Evolutionary conservation across 1,139 yeast species (phyloP), one percentile per base, ranked within the genome.

Genomic region (Schwanniomyces etchellsii): DNA sequence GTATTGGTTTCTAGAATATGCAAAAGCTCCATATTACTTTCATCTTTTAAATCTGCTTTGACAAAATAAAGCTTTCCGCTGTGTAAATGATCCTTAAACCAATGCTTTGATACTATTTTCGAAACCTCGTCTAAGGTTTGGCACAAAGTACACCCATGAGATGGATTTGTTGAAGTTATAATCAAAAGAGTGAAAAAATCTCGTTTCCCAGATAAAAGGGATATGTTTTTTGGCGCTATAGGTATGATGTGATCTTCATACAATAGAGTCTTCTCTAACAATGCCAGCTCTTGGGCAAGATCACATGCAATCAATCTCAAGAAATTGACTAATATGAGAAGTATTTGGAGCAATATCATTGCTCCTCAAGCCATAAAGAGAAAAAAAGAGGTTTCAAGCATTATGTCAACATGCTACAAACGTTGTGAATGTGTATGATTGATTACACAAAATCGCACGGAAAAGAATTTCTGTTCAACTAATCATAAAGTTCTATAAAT

Each of bases 11-110:
- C 51, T 30, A 78, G 44, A 14, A 54, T 51, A 16, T 55, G 49
- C 37, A 74, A 70, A 9, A 64, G 34, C 4, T 37, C 45, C 9
- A 60, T 42, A 29, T 66, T 58, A 6, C 58, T 43, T 20, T 62
- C 58, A 24, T 66, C 63, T 3, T 52, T 48, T 15, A 75, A 67
- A 39, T 81, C 89, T 10, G 74, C 64, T 28, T 59, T 58, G 17
- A 65, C 57, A 43, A 80, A 74, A 39, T 64, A 63, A 5, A 76
- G 55, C 22, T 56, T 50, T 33, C 60, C 48, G 20, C 57, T 38
- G 4, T 51, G 50, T 2, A 64, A 59, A 39, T 72, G 60, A 36
- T 75, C 73, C 3, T 44, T 34, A 29, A 54, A 48, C 56, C 77
- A 74, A 2, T 74, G 55, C 2, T 43, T 44, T 1, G 77, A 59